Evolutionary conservation across 1,284 basidiomycete genomes (phyloP), one percentile per base, ranked within the genome.

Genomic region (Fomitiporia mediterranea): DNA sequence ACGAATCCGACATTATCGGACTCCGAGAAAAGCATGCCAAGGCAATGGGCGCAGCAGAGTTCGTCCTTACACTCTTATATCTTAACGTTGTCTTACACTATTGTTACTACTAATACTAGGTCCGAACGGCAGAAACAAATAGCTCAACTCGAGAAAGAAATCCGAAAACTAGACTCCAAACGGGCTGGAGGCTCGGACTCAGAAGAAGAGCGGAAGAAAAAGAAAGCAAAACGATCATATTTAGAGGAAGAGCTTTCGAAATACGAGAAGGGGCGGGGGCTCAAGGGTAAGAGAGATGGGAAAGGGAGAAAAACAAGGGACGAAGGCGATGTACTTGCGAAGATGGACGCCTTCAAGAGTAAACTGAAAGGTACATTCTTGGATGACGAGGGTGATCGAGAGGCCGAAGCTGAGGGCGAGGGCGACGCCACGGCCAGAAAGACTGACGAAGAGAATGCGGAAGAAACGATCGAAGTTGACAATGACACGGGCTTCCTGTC

Each of bases 61-160:
- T 63, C 62, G 79, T 66, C 32, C 3, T 55, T 46, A 35, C 56
- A 54, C 53, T 49, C 21, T 17, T 4, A 23, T 32, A 19, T 28
- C 19, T 34, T 25, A 15, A 17, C 27, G 8, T 54, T 19, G 3
- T 40, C 6, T 39, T 4, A 21, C 5, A 11, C 35, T 7, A 28
- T n/a, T 9, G 35, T 38, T 21, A 11, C 21, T 23, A 21, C 39
- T 30, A 11, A 38, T 51, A 3, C 57, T 32, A 54, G 30, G 28
- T 21, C 50, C 34, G 19, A 32, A 27, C 50, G 25, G 52, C 39
- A 60, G 27, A 37, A 56, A 4, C 89, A 95, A 68, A 94, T 97
- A 56, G 87, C 84, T 63, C 84, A 82, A 62, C 90, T 97, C 80
- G 90, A 97, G 69, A 85, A 84, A 2, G 89, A 94, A 53, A 88